phyloP scores from a whole-genome alignment of 345 rosid species.

The Reutealis trisperma region DNA sequence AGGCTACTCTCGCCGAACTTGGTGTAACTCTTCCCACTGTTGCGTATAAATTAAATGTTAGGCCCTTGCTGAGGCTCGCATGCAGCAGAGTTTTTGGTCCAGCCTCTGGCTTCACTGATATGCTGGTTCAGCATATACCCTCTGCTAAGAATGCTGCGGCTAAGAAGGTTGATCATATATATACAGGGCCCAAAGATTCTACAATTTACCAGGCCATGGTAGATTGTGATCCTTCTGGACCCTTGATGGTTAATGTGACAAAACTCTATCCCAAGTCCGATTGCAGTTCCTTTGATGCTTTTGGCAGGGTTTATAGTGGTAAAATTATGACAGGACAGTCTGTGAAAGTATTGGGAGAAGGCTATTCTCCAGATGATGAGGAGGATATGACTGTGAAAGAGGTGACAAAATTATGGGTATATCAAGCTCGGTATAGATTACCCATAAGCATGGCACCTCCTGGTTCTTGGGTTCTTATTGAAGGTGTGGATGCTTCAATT shows the following conservation, averaged over 20 bases:
- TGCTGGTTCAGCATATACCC: constrained; percentile 94
- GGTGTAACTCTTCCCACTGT: constrained; percentile 92
- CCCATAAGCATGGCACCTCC: constrained; percentile 96
- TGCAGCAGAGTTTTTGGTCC: constrained; percentile 94
- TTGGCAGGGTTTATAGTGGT: constrained; percentile 94
- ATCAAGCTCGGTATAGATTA: constrained; percentile 90
- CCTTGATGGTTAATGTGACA: constrained; percentile 93
- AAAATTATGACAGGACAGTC: constrained; percentile 91
- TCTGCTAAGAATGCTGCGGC: constrained; percentile 85
- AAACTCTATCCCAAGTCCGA: constrained; percentile 96
- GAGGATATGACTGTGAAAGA: constrained; percentile 96
- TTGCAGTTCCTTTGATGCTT: constrained; percentile 95
- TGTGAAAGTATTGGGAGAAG: constrained; percentile 88
- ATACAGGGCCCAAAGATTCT: constrained; percentile 81
- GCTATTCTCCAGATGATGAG: constrained; percentile 96
- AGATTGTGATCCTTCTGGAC: constrained; percentile 86
- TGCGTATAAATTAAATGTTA: constrained; percentile 85
- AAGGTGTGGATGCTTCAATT: constrained; percentile 95
- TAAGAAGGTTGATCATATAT: constrained; percentile 77
- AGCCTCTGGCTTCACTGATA: constrained; percentile 95
- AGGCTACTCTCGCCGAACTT: constrained; percentile 90
- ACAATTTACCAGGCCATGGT: constrained; percentile 74
- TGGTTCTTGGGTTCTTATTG: constrained; percentile 96
- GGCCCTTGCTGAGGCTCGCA: constrained; percentile 88
- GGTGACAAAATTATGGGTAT: constrained; percentile 91